Conservation (phyloP, 2,329 filamentous ascomycete species). For the Zymoseptoria crescenta region DNA sequence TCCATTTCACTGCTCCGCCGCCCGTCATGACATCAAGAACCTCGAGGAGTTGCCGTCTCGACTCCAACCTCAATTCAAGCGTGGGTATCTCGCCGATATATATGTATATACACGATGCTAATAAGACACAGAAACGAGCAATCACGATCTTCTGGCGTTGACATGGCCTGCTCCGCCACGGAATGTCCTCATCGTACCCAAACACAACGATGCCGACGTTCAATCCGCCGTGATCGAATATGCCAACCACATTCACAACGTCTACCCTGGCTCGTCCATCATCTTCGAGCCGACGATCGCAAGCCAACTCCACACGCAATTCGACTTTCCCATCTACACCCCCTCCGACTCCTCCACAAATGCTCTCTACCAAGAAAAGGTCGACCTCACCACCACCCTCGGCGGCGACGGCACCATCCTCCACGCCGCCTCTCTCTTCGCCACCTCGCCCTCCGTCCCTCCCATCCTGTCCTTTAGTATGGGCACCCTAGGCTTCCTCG, state of each 20-base stretch:
- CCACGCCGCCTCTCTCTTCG: constrained; percentile 78
- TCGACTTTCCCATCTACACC: constrained; percentile 67
- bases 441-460: constrained; percentile 70
- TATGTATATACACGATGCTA: constrained; percentile 9
- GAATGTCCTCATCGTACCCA: constrained; percentile 63
- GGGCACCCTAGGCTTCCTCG: constrained; percentile 89
- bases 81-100: constrained; percentile 35
- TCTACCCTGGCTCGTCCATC: constrained; percentile 73
- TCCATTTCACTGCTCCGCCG: constrained; percentile 44
- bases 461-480: constrained; percentile 94
- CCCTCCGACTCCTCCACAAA: constrained; percentile 32
- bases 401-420: constrained; percentile 90
- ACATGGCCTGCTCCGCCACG: constrained; percentile 61
- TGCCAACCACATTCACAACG: constrained; percentile 61
- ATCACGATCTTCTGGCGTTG: constrained; percentile 55
- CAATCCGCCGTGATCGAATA: constrained; percentile 52
- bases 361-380: constrained; percentile 62
- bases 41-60: constrained; percentile 46
- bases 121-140: constrained; percentile 42
- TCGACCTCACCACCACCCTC: constrained; percentile 82
- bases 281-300: constrained; percentile 76
- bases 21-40: constrained; percentile 44
- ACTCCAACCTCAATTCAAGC: constrained; percentile 56
- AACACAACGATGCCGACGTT: constrained; percentile 50
- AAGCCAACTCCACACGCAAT: constrained; percentile 56